These are phyloP conservation scores for Geopyxis carbonaria DNA, from an alignment of 495 filamentous ascomycete species.

Conservation along the genomic window DNA sequence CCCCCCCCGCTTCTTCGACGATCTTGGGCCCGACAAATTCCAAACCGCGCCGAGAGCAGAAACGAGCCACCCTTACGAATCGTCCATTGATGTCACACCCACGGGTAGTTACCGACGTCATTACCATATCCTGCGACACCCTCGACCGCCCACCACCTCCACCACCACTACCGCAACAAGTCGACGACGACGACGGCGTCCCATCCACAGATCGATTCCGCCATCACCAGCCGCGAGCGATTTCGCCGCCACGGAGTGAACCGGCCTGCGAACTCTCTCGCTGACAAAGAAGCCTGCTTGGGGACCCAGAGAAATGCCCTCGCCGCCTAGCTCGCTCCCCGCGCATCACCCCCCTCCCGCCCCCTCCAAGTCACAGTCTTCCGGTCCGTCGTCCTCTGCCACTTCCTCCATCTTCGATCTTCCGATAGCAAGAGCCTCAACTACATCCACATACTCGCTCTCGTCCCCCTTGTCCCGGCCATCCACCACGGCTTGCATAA, in stretches of 20 bases:
- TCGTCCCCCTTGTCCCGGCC: not conserved
- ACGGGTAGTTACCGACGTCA: conserved; percentile 24
- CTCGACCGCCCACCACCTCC: not conserved
- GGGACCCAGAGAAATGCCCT: too few relatives aligned
- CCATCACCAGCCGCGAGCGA: too few relatives aligned
- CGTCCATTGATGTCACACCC: conserved; percentile 7
- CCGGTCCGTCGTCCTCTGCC: not conserved
- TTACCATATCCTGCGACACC: conserved; percentile 1
- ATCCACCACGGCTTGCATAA: not conserved
- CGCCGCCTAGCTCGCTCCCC: not conserved
- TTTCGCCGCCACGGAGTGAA: too few relatives aligned
- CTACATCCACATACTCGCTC: not conserved
- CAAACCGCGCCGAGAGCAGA: conserved; percentile 1
- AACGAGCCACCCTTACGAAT: not conserved
- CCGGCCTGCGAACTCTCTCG: too few relatives aligned
- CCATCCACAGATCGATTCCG: too few relatives aligned
- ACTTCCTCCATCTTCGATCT: not conserved
- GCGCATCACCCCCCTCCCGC: not conserved
- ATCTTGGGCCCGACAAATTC: not conserved
- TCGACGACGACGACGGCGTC: too few relatives aligned
- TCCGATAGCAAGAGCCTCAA: not conserved
- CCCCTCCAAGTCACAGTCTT: not conserved
- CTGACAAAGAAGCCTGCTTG: too few relatives aligned
- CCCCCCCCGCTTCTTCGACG: not conserved
- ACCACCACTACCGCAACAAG: conserved; percentile 1